These are phyloP conservation scores for Stephania japonica DNA, from an alignment of 164 flowering plant species.

Conservation along the genomic window DNA sequence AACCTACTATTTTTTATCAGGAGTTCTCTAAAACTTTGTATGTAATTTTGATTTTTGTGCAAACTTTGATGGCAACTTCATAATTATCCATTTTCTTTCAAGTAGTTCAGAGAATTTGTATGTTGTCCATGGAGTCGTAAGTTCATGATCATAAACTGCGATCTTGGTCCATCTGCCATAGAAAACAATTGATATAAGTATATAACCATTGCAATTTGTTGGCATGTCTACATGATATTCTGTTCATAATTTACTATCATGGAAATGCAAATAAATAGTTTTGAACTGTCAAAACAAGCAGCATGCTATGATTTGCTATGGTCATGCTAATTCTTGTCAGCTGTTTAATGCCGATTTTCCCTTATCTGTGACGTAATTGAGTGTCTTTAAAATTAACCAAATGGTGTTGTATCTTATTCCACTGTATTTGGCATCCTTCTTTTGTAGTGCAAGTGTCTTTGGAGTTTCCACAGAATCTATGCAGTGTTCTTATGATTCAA, in stretches of 20 bases:
- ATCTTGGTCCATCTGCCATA: neutral
- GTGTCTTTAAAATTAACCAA: neutral
- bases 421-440: slow-evolving; percentile 1
- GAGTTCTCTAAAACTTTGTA: neutral
- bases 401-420: neutral
- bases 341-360: neutral
- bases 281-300: neutral
- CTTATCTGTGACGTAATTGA: neutral
- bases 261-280: neutral
- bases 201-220: neutral
- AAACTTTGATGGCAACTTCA: neutral
- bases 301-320: neutral
- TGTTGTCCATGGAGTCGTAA: neutral
- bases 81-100: neutral
- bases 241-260: neutral
- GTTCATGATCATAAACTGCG: neutral
- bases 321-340: neutral
- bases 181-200: neutral
- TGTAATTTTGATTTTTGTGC: neutral
- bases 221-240: neutral
- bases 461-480: slow-evolving; percentile 94
- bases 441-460: slow-evolving; percentile 70
- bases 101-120: neutral
- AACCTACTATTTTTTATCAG: neutral
- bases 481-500: slow-evolving; percentile 85